Evolutionary conservation across 805 yeast species (phyloP).

Genomic region (Tetrapisispora taiwanensis): DNA sequence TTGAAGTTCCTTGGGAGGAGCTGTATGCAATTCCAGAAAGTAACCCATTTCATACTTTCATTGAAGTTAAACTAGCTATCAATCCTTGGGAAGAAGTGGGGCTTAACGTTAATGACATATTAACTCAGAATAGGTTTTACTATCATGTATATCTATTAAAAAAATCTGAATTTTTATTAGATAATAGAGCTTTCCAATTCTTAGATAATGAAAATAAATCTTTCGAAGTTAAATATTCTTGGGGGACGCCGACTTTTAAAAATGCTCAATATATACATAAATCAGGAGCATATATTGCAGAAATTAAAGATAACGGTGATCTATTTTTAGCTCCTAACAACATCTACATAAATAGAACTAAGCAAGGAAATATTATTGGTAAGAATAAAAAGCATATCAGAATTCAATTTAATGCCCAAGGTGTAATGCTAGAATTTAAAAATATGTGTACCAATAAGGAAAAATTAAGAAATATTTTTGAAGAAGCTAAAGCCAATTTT

Average conservation of each 20-base stretch:
- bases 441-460: constrained; percentile 46
- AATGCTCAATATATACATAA: constrained; percentile 83
- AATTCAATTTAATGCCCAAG: constrained; percentile 51
- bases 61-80: constrained; percentile 53
- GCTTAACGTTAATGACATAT: constrained; percentile 34
- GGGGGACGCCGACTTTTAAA: constrained; percentile 81
- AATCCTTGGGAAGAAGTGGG: constrained; percentile 64
- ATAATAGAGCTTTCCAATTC: constrained; percentile 63
- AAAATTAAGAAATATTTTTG: constrained; percentile 42
- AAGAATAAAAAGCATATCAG: constrained; percentile 27
- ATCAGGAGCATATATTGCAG: constrained; percentile 85
- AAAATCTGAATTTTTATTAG: constrained; percentile 65
- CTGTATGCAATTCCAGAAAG: constrained; percentile 61
- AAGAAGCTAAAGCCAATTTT: constrained; percentile 47
- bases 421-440: constrained; percentile 61
- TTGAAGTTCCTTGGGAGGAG: constrained; percentile 89
- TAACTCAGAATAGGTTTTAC: constrained; percentile 48
- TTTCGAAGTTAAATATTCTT: constrained; percentile 69
- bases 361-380: constrained; percentile 33
- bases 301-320: constrained; percentile 67
- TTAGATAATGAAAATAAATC: constrained; percentile 38
- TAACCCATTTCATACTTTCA: constrained; percentile 84
- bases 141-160: constrained; percentile 70
- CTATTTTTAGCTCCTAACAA: constrained; percentile 81
- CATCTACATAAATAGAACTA: constrained; percentile 65